These are phyloP conservation scores for Sugiyamaella floridensis DNA, from an alignment of 805 yeast genomes.

Conservation along the genomic window DNA sequence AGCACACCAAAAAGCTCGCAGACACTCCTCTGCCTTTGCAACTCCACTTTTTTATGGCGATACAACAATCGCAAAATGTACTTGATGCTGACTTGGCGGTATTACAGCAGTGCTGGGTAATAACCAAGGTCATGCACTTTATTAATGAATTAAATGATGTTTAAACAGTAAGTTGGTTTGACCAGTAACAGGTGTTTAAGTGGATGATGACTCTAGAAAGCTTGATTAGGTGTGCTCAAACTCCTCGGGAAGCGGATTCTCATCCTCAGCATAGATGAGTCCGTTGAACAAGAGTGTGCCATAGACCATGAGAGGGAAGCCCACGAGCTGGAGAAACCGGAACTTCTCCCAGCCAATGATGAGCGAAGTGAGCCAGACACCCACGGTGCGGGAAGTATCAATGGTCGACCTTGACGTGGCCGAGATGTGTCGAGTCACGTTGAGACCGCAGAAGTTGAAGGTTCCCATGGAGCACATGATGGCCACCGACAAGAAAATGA, in stretches of 20 bases:
- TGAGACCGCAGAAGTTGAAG: constrained; percentile 68
- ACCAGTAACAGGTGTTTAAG: no score
- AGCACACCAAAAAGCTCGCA: not conserved
- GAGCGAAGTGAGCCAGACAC: constrained; percentile 70
- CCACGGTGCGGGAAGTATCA: constrained; percentile 66
- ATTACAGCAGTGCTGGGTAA: not conserved
- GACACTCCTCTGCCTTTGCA: no score
- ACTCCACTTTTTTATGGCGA: not conserved
- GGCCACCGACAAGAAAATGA: constrained; percentile 49
- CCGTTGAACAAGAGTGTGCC: constrained; percentile 75
- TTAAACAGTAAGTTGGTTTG: no score
- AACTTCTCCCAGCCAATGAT: constrained; percentile 70
- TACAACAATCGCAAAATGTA: not conserved
- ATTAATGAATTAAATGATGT: not conserved
- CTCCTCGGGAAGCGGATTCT: constrained; percentile 13
- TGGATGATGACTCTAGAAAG: no score
- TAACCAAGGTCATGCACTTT: not conserved
- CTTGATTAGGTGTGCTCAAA: constrained; percentile 12
- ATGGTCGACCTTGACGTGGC: constrained; percentile 77
- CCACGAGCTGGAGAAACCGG: constrained; percentile 52
- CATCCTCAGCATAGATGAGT: constrained; percentile 34
- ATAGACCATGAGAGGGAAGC: constrained; percentile 55
- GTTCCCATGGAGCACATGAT: constrained; percentile 67
- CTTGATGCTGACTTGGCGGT: not conserved
- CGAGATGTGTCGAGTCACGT: constrained; percentile 55